These are phyloP conservation scores for Plectosphaerella cucumerina DNA, from an alignment of 2,329 filamentous ascomycete species.

Conservation along the genomic window DNA sequence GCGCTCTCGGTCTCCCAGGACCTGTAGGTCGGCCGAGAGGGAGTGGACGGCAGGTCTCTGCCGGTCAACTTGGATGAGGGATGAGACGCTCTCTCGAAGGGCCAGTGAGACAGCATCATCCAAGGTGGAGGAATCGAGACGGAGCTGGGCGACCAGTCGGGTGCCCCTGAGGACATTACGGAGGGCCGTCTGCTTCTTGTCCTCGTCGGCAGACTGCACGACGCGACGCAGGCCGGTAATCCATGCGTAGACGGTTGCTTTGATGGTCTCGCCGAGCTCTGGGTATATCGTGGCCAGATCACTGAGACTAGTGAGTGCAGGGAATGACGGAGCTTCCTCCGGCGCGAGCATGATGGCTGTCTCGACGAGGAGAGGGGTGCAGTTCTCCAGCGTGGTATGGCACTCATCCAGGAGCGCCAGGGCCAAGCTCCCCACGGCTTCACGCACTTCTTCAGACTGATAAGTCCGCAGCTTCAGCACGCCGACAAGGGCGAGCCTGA, in stretches of 20 bases:
- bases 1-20: slow-evolving; percentile 23
- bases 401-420: slow-evolving; percentile 75
- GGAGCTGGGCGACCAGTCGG: slow-evolving; percentile 58
- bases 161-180: slow-evolving; percentile 73
- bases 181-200: slow-evolving; percentile 67
- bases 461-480: slow-evolving; percentile 73
- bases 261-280: slow-evolving; percentile 59
- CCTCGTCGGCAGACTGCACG: slow-evolving; percentile 81
- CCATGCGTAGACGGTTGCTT: slow-evolving; percentile 75
- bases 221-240: slow-evolving; percentile 72
- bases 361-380: slow-evolving; percentile 70
- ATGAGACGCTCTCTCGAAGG: slow-evolving; percentile 68
- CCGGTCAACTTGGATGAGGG: slow-evolving; percentile 25
- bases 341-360: slow-evolving; percentile 68
- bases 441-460: slow-evolving; percentile 63
- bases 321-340: slow-evolving; percentile 33
- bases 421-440: slow-evolving; percentile 67
- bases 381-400: slow-evolving; percentile 65
- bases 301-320: slow-evolving; percentile 46
- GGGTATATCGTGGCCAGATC: slow-evolving; percentile 60
- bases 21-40: slow-evolving; percentile 18
- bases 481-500: slow-evolving; percentile 77
- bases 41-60: neutral
- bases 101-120: slow-evolving; percentile 63
- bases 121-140: slow-evolving; percentile 61